phyloP scores from a whole-genome alignment of 2,329 filamentous ascomycete species.

The Cladophialophora yegresii region DNA sequence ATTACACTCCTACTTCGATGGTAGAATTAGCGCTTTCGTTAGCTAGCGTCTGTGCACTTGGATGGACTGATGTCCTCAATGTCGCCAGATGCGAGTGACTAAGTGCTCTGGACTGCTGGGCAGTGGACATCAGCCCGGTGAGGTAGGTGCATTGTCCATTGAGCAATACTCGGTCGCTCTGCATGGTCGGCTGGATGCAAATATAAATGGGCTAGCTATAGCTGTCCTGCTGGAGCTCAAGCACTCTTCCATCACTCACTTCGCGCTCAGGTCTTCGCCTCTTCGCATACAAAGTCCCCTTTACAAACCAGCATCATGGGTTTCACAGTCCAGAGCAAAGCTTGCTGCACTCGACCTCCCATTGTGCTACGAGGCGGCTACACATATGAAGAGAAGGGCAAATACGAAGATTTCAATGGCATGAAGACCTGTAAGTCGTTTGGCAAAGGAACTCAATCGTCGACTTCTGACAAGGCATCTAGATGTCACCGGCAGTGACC shows the following conservation, averaged over 20 bases:
- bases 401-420: conserved; percentile 15
- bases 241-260: neutral
- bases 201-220: neutral
- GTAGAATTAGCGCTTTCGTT: neutral
- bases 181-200: neutral
- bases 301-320: conserved; percentile 4
- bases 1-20: neutral
- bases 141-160: neutral
- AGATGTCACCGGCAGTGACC: conserved; percentile 15
- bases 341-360: conserved; percentile 13
- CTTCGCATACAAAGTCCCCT: neutral
- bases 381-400: conserved; percentile 15
- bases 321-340: conserved; percentile 14
- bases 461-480: neutral
- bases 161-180: neutral
- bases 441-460: neutral
- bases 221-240: neutral
- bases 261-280: neutral
- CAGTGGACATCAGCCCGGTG: neutral
- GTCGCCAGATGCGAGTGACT: neutral
- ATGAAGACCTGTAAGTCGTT: conserved; percentile 14
- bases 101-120: neutral
- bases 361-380: conserved; percentile 17
- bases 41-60: neutral
- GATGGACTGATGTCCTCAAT: neutral